Percentiles rank a stretch among this genome's conserved stretches.
Conservation (phyloP, 768 basidiomycete genomes). For the Mycena metata region DNA sequence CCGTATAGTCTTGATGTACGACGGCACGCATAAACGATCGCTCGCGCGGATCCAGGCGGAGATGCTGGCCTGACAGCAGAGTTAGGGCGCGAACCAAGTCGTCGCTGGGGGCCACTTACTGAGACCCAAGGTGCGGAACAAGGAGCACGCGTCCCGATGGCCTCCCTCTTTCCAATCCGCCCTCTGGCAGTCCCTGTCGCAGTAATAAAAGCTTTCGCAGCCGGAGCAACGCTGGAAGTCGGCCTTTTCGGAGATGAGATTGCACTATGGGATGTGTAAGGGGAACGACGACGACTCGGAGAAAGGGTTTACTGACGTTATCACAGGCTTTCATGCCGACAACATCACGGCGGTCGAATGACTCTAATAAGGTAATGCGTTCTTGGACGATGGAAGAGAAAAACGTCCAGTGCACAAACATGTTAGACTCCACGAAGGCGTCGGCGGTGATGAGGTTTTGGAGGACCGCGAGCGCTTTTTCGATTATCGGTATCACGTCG, state of each 20-base stretch:
- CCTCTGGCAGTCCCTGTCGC: slow-evolving; percentile 10
- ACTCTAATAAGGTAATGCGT: too few relatives aligned
- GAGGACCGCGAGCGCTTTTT: background rate
- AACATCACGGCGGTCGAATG: too few relatives aligned
- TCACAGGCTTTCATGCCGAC: too few relatives aligned
- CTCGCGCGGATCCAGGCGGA: background rate
- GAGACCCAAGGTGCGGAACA: background rate
- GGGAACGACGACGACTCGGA: too few relatives aligned
- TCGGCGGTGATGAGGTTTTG: too few relatives aligned
- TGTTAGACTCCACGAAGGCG: too few relatives aligned
- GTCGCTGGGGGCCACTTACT: background rate
- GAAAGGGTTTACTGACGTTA: too few relatives aligned
- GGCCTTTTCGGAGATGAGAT: background rate
- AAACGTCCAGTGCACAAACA: background rate
- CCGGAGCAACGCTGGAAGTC: background rate
- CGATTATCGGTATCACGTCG: background rate
- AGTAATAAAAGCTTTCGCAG: slow-evolving; percentile 12
- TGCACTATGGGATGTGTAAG: background rate
- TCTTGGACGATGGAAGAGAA: background rate
- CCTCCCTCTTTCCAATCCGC: slow-evolving; percentile 4
- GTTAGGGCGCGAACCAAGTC: background rate
- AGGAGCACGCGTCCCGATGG: background rate
- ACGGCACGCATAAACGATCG: slow-evolving; percentile 14
- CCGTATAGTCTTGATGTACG: background rate
- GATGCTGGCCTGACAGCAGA: background rate